These are phyloP conservation scores for Geranium brycei DNA, from an alignment of 345 rosid species.

Conservation along the genomic window DNA sequence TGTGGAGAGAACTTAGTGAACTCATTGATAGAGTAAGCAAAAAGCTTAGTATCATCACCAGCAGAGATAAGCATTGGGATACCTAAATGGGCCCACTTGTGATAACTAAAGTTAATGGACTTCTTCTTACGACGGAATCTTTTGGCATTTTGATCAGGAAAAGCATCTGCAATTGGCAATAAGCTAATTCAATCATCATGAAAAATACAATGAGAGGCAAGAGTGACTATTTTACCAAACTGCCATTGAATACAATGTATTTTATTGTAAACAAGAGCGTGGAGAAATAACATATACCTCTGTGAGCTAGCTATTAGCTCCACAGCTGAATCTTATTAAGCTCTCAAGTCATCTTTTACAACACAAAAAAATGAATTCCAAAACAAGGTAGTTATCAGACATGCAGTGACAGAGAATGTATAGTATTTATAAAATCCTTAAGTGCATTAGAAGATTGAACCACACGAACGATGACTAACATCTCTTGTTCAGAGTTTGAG, in stretches of 20 bases:
- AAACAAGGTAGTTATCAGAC: too few relatives aligned
- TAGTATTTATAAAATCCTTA: too few relatives aligned
- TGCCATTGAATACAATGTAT: background rate
- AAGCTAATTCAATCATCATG: slow-evolving; percentile 4
- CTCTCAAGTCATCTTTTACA: too few relatives aligned
- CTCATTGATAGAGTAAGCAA: slow-evolving; percentile 75
- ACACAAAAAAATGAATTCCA: too few relatives aligned
- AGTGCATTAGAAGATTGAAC: too few relatives aligned
- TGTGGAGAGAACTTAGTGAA: slow-evolving; percentile 82
- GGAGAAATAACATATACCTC: too few relatives aligned
- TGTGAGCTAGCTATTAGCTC: too few relatives aligned
- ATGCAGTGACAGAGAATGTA: too few relatives aligned
- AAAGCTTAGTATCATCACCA: slow-evolving; percentile 91
- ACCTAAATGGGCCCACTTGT: slow-evolving; percentile 80
- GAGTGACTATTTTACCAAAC: background rate
- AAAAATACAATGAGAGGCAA: background rate
- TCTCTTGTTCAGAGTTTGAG: too few relatives aligned
- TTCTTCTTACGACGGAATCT: slow-evolving; percentile 36
- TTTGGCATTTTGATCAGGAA: slow-evolving; percentile 40
- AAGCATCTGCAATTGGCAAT: slow-evolving; percentile 36
- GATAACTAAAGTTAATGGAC: slow-evolving; percentile 53
- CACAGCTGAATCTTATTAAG: too few relatives aligned
- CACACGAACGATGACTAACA: too few relatives aligned
- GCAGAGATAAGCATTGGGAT: slow-evolving; percentile 97
- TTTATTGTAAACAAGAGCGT: too few relatives aligned